A percentile compares a stretch with the other conserved stretches of the same genome.
These are phyloP conservation scores for Aspergillus sp. DNA, from an alignment of 2,329 filamentous ascomycete species.

Conservation along the genomic window DNA sequence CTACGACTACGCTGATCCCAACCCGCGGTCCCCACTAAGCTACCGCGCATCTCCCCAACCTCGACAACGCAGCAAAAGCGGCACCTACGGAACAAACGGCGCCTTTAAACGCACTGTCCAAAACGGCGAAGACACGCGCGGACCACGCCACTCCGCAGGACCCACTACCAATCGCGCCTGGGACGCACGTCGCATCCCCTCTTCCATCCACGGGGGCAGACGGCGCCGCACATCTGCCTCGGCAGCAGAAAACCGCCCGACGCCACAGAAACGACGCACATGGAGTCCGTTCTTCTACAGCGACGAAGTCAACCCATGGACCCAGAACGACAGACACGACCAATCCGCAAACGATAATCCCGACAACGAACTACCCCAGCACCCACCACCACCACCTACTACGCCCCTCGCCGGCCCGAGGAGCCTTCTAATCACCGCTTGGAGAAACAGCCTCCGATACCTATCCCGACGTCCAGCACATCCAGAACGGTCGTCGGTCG, in stretches of 20 bases:
- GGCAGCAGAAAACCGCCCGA: conserved; percentile 9
- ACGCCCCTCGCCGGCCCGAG: conserved; percentile 20
- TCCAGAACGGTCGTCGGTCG: too few relatives aligned
- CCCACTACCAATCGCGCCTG: conserved; percentile 11
- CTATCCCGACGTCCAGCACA: conserved; percentile 17
- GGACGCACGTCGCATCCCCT: conserved; percentile 13
- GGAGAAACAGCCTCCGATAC: conserved; percentile 17
- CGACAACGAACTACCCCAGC: neutral
- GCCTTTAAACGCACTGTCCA: neutral
- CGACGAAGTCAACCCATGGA: conserved; percentile 21
- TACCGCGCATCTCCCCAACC: conserved; percentile 8
- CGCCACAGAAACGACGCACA: conserved; percentile 12
- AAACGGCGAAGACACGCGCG: conserved; percentile 3
- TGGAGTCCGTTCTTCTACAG: conserved; percentile 18
- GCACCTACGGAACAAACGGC: conserved; percentile 9
- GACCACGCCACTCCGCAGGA: conserved; percentile 15
- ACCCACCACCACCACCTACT: conserved; percentile 1
- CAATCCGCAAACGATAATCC: neutral
- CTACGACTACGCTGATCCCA: conserved; percentile 14
- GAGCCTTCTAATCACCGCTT: conserved; percentile 15
- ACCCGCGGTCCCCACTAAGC: conserved; percentile 7
- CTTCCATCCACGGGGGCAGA: conserved; percentile 7
- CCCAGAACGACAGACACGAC: conserved; percentile 13
- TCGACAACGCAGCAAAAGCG: conserved; percentile 16
- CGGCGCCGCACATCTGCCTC: conserved; percentile 20